Conservation (phyloP, 768 basidiomycete genomes). For the Pisolithus microcarpus region DNA sequence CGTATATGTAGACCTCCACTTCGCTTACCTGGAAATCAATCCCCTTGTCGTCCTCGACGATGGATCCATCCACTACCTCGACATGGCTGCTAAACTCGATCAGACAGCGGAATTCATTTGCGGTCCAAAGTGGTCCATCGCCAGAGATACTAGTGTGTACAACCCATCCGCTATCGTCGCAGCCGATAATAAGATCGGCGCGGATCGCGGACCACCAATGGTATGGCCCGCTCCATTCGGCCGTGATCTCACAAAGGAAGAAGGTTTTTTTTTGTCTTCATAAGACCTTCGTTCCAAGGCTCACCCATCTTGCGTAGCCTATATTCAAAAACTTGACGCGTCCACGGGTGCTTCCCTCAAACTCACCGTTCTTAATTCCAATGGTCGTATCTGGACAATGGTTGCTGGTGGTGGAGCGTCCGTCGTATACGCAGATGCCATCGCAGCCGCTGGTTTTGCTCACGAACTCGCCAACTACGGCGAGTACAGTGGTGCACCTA, state of each 20-base stretch:
- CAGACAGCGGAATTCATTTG: slow-evolving; percentile 98
- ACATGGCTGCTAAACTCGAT: slow-evolving; percentile 99
- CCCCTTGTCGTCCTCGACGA: slow-evolving; percentile 91
- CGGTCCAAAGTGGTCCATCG: slow-evolving; percentile 98
- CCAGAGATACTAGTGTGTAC: slow-evolving; percentile 79
- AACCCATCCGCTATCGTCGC: slow-evolving; percentile 37
- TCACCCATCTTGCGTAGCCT: slow-evolving; percentile 40
- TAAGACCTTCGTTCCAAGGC: not conserved
- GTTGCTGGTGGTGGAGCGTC: slow-evolving; percentile 93
- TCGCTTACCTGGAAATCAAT: slow-evolving; percentile 99
- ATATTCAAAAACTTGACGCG: slow-evolving; percentile 96
- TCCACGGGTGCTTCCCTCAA: slow-evolving; percentile 98
- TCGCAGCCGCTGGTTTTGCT: slow-evolving; percentile 89
- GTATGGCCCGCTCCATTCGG: slow-evolving; percentile 95
- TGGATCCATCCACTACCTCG: slow-evolving; percentile 82
- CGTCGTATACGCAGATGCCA: slow-evolving; percentile 67
- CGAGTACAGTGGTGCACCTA: slow-evolving; percentile 97
- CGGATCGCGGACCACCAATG: slow-evolving; percentile 98
- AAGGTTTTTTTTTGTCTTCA: slow-evolving; percentile 26
- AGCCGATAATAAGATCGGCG: slow-evolving; percentile 48
- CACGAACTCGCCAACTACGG: slow-evolving; percentile 99
- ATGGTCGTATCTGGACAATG: slow-evolving; percentile 99
- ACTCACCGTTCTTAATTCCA: slow-evolving; percentile 90
- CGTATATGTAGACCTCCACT: slow-evolving; percentile 98
- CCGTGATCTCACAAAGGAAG: slow-evolving; percentile 95